Evolutionary conservation across 164 flowering plant species (phyloP).

Genomic region (Vitis riparia): DNA sequence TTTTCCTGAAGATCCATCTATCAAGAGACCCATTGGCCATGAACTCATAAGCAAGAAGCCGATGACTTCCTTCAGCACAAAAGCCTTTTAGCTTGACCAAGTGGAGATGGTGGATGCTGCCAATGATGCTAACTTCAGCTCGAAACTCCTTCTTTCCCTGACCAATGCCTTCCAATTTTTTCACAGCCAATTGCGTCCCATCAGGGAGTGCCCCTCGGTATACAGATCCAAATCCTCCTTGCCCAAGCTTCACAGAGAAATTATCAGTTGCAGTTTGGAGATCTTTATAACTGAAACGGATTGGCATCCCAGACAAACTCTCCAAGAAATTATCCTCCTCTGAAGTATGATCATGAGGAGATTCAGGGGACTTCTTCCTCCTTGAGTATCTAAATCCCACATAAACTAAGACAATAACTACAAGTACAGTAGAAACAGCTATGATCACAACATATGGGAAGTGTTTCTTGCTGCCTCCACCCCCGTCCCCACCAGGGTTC

Average conservation of each 20-base stretch:
- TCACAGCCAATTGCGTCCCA: constrained; percentile 60
- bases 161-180: constrained; percentile 63
- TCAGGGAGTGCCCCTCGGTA: constrained; percentile 53
- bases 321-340: constrained; percentile 68
- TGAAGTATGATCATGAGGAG: constrained; percentile 28
- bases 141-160: constrained; percentile 72
- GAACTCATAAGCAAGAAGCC: constrained; percentile 66
- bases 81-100: constrained; percentile 61
- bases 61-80: constrained; percentile 59
- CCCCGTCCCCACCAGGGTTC: constrained; percentile 13
- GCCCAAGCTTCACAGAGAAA: constrained; percentile 63
- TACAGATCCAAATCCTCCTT: constrained; percentile 77
- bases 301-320: constrained; percentile 55
- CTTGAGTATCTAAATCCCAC: constrained; percentile 20
- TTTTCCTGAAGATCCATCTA: constrained; percentile 54
- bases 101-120: constrained; percentile 68
- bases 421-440: constrained; percentile 27
- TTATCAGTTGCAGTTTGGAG: constrained; percentile 52
- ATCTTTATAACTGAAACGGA: constrained; percentile 57
- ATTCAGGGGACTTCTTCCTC: constrained; percentile 27
- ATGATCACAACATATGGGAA: constrained; percentile 33
- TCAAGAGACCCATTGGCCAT: constrained; percentile 68
- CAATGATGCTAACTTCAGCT: constrained; percentile 68
- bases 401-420: constrained; percentile 34
- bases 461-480: constrained; percentile 19